Evolutionary conservation across 495 filamentous ascomycete species (phyloP).

Genomic region (Aspergillus steynii): DNA sequence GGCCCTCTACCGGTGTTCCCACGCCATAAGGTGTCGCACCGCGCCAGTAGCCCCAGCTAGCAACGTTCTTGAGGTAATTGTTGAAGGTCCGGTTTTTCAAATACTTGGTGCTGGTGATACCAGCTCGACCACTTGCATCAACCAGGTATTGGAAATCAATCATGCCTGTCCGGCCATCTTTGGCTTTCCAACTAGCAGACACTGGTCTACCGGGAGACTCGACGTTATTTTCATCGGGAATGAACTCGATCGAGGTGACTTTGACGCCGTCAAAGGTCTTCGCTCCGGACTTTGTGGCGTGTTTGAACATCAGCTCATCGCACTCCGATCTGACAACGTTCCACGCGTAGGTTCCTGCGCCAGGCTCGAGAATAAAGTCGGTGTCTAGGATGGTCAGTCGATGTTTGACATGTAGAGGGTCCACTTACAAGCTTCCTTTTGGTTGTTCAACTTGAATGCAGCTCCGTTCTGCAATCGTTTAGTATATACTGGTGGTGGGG

Average conservation of each 20-base stretch:
- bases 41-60: conserved; percentile 48
- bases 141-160: conserved; percentile 47
- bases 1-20: conserved; percentile 30
- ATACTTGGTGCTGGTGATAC: conserved; percentile 43
- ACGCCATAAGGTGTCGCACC: conserved; percentile 24
- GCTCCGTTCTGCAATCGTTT: conserved; percentile 26
- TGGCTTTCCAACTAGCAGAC: conserved; percentile 35
- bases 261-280: conserved; percentile 44
- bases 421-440: conserved; percentile 8
- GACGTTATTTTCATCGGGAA: conserved; percentile 4
- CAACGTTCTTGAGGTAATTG: conserved; percentile 42
- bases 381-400: conserved; percentile 22
- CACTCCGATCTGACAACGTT: conserved; percentile 52
- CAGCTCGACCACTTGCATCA: conserved; percentile 44
- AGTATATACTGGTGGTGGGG: too few relatives aligned
- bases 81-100: conserved; percentile 45
- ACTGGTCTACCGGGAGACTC: conserved; percentile 35
- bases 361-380: conserved; percentile 43
- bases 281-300: conserved; percentile 46
- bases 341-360: conserved; percentile 43
- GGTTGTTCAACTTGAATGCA: conserved; percentile 45
- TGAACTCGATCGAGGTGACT: conserved; percentile 41
- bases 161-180: conserved; percentile 29
- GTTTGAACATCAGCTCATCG: conserved; percentile 48
- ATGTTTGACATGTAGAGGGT: too few relatives aligned